Evolutionary conservation across 495 filamentous ascomycete genomes (phyloP).

Genomic region (Aspergillus wentii): DNA sequence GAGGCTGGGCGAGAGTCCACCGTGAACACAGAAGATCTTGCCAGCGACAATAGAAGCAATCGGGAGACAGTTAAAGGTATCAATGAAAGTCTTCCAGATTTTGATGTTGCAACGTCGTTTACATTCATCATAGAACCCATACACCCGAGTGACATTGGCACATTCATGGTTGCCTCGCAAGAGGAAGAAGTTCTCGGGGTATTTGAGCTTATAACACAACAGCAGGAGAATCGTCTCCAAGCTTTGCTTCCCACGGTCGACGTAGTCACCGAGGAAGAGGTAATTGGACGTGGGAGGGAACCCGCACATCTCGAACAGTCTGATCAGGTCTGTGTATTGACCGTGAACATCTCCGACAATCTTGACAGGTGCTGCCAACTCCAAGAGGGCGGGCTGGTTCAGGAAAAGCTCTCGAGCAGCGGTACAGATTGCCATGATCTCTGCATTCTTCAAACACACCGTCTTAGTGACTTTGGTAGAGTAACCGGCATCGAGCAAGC

Average conservation of each 20-base stretch:
- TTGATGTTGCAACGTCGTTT: conserved; percentile 97
- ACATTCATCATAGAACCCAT: conserved; percentile 99
- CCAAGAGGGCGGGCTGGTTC: conserved; percentile 84
- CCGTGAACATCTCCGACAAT: conserved; percentile 98
- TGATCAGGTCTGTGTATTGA: conserved; percentile 94
- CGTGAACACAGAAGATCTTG: conserved; percentile 99
- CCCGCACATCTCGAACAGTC: conserved; percentile 99
- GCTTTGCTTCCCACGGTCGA: conserved; percentile 95
- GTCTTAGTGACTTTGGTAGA: conserved; percentile 96
- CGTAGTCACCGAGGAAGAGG: conserved; percentile 95
- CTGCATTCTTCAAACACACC: conserved; percentile 94
- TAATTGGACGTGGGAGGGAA: conserved; percentile 94
- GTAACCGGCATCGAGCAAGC: conserved; percentile 90
- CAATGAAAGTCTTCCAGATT: conserved; percentile 98
- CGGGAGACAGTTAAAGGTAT: conserved; percentile 94
- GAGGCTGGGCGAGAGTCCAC: conserved; percentile 86
- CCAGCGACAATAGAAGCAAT: conserved; percentile 95
- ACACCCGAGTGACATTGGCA: conserved; percentile 96
- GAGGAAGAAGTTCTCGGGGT: conserved; percentile 97
- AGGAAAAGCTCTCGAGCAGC: conserved; percentile 85
- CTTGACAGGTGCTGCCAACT: conserved; percentile 95
- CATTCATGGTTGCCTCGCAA: conserved; percentile 97
- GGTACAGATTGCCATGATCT: conserved; percentile 88
- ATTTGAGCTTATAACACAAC: conserved; percentile 98
- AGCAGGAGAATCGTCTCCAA: conserved; percentile 94